Percentiles rank a stretch among this genome's conserved stretches.
Conservation (phyloP, 1,284 basidiomycete species). For the Apiotrichum gamsii region DNA sequence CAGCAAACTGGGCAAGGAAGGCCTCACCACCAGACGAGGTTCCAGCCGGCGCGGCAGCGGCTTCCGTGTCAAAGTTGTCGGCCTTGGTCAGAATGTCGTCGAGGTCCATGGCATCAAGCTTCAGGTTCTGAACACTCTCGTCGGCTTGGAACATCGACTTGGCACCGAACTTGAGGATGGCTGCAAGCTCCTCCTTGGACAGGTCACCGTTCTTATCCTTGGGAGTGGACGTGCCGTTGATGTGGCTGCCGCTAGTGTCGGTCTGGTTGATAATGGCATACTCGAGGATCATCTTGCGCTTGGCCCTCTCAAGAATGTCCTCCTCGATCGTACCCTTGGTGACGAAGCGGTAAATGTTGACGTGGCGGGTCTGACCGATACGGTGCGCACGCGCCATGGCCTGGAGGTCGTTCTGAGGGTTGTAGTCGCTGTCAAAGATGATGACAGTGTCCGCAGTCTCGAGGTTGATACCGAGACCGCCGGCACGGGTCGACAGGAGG, state of each 20-base stretch:
- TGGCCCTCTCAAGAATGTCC: constrained; percentile 93
- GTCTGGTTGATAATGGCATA: constrained; percentile 99
- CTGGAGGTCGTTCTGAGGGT: constrained; percentile 97
- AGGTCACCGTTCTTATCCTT: constrained; percentile 73
- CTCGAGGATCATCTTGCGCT: constrained; percentile 99
- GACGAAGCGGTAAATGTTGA: constrained; percentile 94
- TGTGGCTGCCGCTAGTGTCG: constrained; percentile 96
- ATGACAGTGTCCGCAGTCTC: constrained; percentile 98
- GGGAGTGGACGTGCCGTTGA: constrained; percentile 72
- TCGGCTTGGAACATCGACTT: constrained; percentile 99
- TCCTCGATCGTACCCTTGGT: constrained; percentile 99
- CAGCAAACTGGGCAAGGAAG: constrained; percentile 92
- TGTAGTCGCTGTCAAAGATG: constrained; percentile 73
- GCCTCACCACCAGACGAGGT: constrained; percentile 94
- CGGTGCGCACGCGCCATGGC: constrained; percentile 98
- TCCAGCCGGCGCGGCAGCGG: constrained; percentile 69
- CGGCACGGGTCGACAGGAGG: constrained; percentile 90
- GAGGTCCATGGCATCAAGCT: constrained; percentile 98
- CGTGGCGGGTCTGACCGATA: constrained; percentile 95
- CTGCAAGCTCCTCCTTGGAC: constrained; percentile 94
- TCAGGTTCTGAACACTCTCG: constrained; percentile 83
- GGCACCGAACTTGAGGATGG: constrained; percentile 98
- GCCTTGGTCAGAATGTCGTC: constrained; percentile 97
- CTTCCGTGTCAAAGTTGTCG: constrained; percentile 93
- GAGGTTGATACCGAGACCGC: constrained; percentile 96